Percentiles rank a stretch among this genome's conserved stretches.
These are phyloP conservation scores for Flaveria brownii DNA, from an alignment of 129 eudicot species.

Conservation along the genomic window DNA sequence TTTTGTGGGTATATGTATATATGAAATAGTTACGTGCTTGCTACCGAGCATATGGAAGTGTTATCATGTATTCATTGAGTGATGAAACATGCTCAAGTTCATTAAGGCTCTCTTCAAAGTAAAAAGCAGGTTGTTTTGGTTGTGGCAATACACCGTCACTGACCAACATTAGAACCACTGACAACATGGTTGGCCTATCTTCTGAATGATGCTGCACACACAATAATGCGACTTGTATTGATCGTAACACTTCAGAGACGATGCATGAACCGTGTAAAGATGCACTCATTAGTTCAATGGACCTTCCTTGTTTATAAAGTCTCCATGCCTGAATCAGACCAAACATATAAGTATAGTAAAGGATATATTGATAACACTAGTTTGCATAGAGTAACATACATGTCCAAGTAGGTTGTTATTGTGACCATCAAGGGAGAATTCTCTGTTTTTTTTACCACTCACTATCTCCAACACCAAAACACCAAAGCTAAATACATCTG, in stretches of 20 bases:
- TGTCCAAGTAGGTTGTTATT: slow-evolving; percentile 51
- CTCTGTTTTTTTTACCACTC: slow-evolving; percentile 47
- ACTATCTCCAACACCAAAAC: slow-evolving; percentile 46
- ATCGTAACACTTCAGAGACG: slow-evolving; percentile 21
- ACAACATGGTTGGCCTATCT: slow-evolving; percentile 55
- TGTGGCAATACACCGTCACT: slow-evolving; percentile 37
- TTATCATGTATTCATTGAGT: slow-evolving; percentile 20
- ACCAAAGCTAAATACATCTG: slow-evolving; percentile 54
- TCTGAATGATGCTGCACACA: slow-evolving; percentile 51
- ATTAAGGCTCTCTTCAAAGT: not conserved
- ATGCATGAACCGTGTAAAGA: slow-evolving; percentile 21
- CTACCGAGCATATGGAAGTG: slow-evolving; percentile 22
- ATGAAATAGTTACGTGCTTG: not conserved
- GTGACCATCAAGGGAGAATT: slow-evolving; percentile 41
- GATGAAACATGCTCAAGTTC: slow-evolving; percentile 15
- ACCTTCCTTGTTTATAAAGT: slow-evolving; percentile 22
- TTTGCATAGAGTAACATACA: slow-evolving; percentile 28
- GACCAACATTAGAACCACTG: slow-evolving; percentile 48
- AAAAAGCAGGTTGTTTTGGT: slow-evolving; percentile 41
- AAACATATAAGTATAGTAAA: slow-evolving; percentile 4
- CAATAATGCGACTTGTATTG: slow-evolving; percentile 42
- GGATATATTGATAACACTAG: not conserved
- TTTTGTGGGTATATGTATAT: not conserved
- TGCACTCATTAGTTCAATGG: slow-evolving; percentile 22
- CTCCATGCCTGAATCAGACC: slow-evolving; percentile 32